Conservation (phyloP, 139 green algal species). For the Coccomyxa sp. region DNA sequence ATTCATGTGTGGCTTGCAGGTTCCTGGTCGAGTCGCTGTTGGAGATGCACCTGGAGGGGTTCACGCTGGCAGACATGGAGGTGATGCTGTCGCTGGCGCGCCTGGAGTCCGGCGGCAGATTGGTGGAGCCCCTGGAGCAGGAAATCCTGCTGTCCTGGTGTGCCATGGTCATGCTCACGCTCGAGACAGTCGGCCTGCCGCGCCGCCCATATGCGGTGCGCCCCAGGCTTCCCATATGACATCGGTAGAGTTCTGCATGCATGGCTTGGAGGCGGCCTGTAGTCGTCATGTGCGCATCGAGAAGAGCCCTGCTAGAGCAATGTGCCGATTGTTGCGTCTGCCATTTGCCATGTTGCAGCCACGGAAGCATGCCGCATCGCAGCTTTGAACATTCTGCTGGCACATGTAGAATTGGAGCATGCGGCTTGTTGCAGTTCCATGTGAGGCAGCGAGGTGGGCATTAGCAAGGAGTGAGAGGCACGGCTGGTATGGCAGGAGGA, state of each 20-base stretch:
- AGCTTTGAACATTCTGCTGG: neutral
- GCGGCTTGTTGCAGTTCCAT: neutral
- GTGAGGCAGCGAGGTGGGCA: neutral
- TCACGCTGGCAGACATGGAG: constrained; percentile 33
- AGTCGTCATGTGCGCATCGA: neutral
- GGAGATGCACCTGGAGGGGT: constrained; percentile 30
- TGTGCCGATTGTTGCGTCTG: neutral
- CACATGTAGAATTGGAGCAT: neutral
- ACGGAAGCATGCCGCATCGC: neutral
- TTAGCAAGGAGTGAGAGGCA: neutral
- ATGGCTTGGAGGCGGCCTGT: neutral
- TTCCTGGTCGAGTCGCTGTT: constrained; percentile 53
- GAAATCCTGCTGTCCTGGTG: constrained; percentile 57
- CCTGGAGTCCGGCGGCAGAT: constrained; percentile 11
- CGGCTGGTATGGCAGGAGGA: neutral
- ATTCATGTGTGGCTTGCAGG: neutral
- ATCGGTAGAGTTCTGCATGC: neutral
- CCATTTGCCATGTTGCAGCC: too few species aligned
- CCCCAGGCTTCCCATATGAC: neutral
- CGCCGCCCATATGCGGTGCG: neutral
- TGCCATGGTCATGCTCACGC: constrained; percentile 53
- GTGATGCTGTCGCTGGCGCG: constrained; percentile 17
- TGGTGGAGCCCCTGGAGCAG: constrained; percentile 22
- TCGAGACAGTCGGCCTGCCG: constrained; percentile 46
- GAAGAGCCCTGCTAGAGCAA: neutral